phyloP scores from a whole-genome alignment of 2,329 filamentous ascomycete genomes.

The Ustilaginoidea virens region DNA sequence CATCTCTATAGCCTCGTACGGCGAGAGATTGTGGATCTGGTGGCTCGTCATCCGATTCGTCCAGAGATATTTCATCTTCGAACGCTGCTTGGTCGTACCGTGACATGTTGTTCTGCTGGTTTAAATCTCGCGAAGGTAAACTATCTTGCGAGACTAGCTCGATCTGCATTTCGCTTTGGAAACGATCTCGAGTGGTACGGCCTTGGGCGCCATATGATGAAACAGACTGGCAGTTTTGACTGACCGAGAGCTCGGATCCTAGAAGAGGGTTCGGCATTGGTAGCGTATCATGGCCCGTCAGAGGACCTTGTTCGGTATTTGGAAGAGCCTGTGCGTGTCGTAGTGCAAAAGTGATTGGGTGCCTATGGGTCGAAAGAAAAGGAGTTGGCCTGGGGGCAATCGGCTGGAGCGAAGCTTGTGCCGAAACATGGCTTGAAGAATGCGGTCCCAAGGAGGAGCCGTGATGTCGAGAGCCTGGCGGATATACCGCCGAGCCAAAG shows the following conservation, averaged over 20 bases:
- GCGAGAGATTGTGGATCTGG: slow-evolving; percentile 12
- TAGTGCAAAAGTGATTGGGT: slow-evolving; percentile 4
- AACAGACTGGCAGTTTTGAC: slow-evolving; percentile 2
- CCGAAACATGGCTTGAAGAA: slow-evolving; percentile 19
- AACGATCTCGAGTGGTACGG: too few species aligned
- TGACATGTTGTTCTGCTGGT: neutral
- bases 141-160: slow-evolving; percentile 1
- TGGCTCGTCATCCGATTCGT: slow-evolving; percentile 46
- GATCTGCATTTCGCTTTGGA: slow-evolving; percentile 5
- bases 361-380: slow-evolving; percentile 11
- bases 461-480: slow-evolving; percentile 20
- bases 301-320: too few species aligned
- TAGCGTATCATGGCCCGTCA: slow-evolving; percentile 2
- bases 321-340: slow-evolving; percentile 1
- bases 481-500: slow-evolving; percentile 26
- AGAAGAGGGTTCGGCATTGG: slow-evolving; percentile 10
- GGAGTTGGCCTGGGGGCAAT: slow-evolving; percentile 37
- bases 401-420: slow-evolving; percentile 21
- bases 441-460: slow-evolving; percentile 8
- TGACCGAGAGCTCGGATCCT: slow-evolving; percentile 3
- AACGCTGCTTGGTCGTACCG: neutral
- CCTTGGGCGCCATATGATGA: neutral
- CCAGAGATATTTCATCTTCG: slow-evolving; percentile 11
- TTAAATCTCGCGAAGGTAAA: neutral
- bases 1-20: slow-evolving; percentile 18